Base-by-base conservation (phyloP, 352 stramenopile species). In the Globisporangium orthogonon region DNA sequence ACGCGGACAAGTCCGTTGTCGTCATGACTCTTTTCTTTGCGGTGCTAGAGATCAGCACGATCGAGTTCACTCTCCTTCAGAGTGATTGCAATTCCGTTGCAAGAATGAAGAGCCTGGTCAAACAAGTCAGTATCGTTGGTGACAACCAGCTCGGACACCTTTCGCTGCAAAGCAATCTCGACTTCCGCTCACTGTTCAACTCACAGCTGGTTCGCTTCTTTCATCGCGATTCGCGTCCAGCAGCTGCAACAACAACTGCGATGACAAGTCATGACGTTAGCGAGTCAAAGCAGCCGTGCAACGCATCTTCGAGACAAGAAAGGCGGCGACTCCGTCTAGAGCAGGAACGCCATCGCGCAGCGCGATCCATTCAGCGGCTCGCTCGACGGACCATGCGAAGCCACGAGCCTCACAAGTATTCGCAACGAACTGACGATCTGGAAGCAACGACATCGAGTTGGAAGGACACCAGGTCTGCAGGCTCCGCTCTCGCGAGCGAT, bases 121-220 rank as follows among this genome's bases (percentile, higher is more conserved):
- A 78, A n/a, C 73, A 86, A 39, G 62, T 81, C 40, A 78, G 65
- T 6, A 50, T 71, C n/a, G 74, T 87, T 2, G 67, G 73, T 3
- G 76, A 89, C 54, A 89, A 89, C 53, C 76, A 89, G 50, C 41
- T 80, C 2, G 76, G 76, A 0, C 65, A 68, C 35, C 41, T 87
- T 15, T 69, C 66, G 23, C 61, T 68, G 7, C 78, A 89, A 35
- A 87, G 72, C 41, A 83, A 67, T 7, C 54, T 84, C 10, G 73
- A 87, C 52, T 82, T 89, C 15, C 76, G 77, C 15, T 71, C 71
- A 17, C 59, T 87, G 37, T 37, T 86, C 4, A 67, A 76, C 15
- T 78, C 63, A 0, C 60, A 61, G 5, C 2, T 63, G 2, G 53
- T 76, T 45, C 53, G 58, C 11, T 83, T 82, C 54, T 37, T 63